Evolutionary conservation across 2,329 filamentous ascomycete genomes (phyloP), one percentile per base, ranked within the genome.

Genomic region (Talaromyces pinophilus): DNA sequence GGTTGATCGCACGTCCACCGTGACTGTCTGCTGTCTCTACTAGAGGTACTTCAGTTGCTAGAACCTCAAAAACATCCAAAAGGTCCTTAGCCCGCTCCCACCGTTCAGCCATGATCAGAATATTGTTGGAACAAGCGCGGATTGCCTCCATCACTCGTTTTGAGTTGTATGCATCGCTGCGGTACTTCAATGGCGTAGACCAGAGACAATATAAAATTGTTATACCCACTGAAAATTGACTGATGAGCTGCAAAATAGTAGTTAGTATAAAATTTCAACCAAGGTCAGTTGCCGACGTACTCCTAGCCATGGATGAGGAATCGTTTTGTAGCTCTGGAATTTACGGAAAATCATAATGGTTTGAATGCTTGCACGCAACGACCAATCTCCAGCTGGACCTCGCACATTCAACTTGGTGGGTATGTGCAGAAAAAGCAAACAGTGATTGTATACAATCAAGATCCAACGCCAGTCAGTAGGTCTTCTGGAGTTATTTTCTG

Each of bases 401-500:
- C 54, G 54, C 11, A 57, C 54, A 38, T 57, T 57, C 28, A 35
- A 40, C n/a, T 57, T 57, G 17, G 54, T 57, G 10, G 54, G 54
- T 11, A 57, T 57, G 19, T 57, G 33, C 22, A 57, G 54, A 22
- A 57, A 57, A 30, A 57, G 28, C 30, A 57, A 35, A 13, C 54
- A 57, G 19, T 57, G 54, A 25, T 57, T 57, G 35, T 57, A 57
- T 19, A 57, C 54, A 19, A 57, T 57, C 54, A 57, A 17, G 8
- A 57, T 57, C 54, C 54, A 57, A 57, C 54, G 54, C 54, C 54
- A 57, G 30, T 57, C 54, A 19, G 54, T 57, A 15, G 54, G 54
- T 13, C 54, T 17, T 19, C 19, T 22, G 33, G 50, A 54, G 7
- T 57, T 48, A 5, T 48, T 48, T 42, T 59, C 55, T 17, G 55